Base-by-base conservation (phyloP, 2,329 filamentous ascomycete species). In the Raffaelea deltoideospora region DNA sequence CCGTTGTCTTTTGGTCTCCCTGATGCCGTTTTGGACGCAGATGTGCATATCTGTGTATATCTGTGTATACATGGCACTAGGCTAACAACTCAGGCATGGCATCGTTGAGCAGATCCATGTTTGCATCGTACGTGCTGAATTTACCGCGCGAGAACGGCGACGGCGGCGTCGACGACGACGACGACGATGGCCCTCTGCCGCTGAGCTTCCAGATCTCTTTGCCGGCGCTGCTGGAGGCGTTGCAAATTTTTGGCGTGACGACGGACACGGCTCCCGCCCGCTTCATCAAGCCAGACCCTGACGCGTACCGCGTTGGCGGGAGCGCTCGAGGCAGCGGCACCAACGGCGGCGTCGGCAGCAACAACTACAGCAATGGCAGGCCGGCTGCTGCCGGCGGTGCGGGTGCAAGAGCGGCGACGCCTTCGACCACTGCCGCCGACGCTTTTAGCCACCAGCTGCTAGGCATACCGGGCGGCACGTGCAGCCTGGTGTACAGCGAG, bases 211-310 rank as follows among this genome's bases (percentile, higher is more conserved):
- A 92, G 52, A 79, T 96, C 45, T 90, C 86, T 2, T 71, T 98
- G 9, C 69, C 79, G 5, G 83, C 88, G 15, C 70, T 98, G 3
- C 72, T 98, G 37, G 90, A 96, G 59, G 93, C 88, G 0, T 68
- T 98, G 8, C 88, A 95, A 51, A 96, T 98, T 34, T 93, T 98
- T 50, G 85, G 85, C 34, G 76, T 87, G n/a, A 72, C 87, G 32
- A 72, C 87, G 32, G 80, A 83, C 45, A 66, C 75, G 13, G 63
- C 72, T 6, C 64, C 62, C 29, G 24, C 24, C 9, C 69, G 70
- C 43, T 61, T 69, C 34, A 63, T 68, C 35, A 76, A 69, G 48
- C 60, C 67, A 7, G 73, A 77, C 11, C 60, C 67, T 40, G 73
- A 78, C 43, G 61, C 64, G 1, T 76, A 75, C 48, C 67, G 66